Evolutionary conservation across 2,329 filamentous ascomycete species (phyloP).

Genomic region (Byssochlamys sp.): DNA sequence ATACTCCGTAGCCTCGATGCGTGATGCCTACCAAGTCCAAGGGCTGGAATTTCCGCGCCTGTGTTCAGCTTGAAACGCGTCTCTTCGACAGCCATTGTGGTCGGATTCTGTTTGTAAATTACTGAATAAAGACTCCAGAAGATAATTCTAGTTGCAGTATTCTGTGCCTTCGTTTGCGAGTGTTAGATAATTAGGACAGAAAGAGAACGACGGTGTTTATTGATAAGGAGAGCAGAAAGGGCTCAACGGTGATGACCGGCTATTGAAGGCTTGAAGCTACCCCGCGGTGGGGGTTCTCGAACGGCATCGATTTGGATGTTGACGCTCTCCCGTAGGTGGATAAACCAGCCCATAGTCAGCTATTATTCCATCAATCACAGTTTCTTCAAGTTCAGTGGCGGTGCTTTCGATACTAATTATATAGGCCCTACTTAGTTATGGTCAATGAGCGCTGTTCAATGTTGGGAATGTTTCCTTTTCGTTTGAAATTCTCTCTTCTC

Average conservation of each 20-base stretch:
- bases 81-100: constrained; percentile 43
- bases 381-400: background rate
- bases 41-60: constrained; percentile 52
- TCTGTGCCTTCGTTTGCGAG: background rate
- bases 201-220: background rate
- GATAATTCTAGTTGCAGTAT: background rate
- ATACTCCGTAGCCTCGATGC: background rate
- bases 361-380: constrained; percentile 1
- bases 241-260: background rate
- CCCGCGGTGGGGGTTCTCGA: background rate
- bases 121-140: background rate
- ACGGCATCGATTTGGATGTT: background rate
- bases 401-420: background rate
- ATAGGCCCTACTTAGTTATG: background rate
- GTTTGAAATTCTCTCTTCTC: background rate
- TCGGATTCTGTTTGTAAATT: background rate
- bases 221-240: background rate
- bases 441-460: background rate
- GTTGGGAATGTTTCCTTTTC: background rate
- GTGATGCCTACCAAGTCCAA: constrained; percentile 48
- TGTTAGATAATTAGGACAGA: background rate
- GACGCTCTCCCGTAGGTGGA: background rate
- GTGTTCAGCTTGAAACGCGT: constrained; percentile 55
- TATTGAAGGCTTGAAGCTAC: background rate
- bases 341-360: background rate